Conservation (phyloP, 1,284 basidiomycete genomes). For the Tylopilus sp. region DNA sequence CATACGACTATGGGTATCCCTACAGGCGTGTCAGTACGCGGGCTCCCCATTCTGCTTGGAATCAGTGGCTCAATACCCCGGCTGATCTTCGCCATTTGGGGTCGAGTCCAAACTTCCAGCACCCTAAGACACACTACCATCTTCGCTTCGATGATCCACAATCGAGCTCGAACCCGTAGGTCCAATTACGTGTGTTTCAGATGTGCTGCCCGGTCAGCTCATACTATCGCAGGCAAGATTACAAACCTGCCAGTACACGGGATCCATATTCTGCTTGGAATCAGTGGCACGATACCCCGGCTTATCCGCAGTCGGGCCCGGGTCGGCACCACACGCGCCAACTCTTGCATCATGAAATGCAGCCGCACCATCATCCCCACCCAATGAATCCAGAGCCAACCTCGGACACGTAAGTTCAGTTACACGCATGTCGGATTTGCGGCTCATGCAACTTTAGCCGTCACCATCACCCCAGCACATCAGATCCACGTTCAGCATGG, state of each 20-base stretch:
- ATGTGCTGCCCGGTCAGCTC: neutral
- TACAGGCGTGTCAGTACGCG: neutral
- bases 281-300: neutral
- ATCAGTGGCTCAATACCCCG: neutral
- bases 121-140: neutral
- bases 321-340: conserved; percentile 31
- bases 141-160: neutral
- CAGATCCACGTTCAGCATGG: too few species aligned
- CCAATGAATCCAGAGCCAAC: neutral
- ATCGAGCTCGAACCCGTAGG: conserved; percentile 10
- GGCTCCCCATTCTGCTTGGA: neutral
- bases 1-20: neutral
- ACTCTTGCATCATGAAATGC: conserved; percentile 8
- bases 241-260: conserved; percentile 7
- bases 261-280: conserved; percentile 12
- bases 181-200: neutral
- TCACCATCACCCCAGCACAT: too few species aligned
- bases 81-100: neutral
- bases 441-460: neutral
- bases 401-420: neutral
- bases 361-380: conserved; percentile 9
- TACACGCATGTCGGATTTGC: neutral
- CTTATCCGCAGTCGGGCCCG: conserved; percentile 20
- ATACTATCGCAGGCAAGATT: neutral
- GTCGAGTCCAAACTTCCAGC: neutral